Percentiles rank a stretch among this genome's conserved stretches.
phyloP scores from a whole-genome alignment of 2,329 filamentous ascomycete species.

The Sphaceloma murrayae region DNA sequence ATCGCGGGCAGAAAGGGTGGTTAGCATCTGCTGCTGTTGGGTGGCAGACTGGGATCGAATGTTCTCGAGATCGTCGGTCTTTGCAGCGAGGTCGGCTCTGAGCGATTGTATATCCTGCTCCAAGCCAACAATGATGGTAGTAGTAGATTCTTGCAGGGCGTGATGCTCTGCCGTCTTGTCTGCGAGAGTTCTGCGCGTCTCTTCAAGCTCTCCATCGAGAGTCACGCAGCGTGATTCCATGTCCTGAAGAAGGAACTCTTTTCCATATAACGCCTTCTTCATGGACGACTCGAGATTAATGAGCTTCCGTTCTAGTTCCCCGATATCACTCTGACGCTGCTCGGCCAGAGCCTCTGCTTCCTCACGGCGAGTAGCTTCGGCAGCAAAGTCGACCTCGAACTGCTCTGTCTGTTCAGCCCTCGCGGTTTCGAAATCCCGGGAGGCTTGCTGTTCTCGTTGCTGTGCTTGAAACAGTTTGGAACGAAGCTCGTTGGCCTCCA shows the following conservation, averaged over 20 bases:
- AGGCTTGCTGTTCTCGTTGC: conserved; percentile 32
- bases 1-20: conserved; percentile 26
- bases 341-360: conserved; percentile 30
- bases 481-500: conserved; percentile 40
- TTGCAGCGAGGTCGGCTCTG: conserved; percentile 12
- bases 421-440: conserved; percentile 31
- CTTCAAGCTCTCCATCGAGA: conserved; percentile 1
- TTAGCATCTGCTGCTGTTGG: conserved; percentile 17
- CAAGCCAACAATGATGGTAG: background rate
- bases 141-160: background rate
- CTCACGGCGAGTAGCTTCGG: conserved; percentile 33
- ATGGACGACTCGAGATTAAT: conserved; percentile 26
- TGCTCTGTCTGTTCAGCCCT: conserved; percentile 33
- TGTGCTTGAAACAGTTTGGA: conserved; percentile 40
- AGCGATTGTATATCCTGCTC: no score
- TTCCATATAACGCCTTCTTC: conserved; percentile 22
- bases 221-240: conserved; percentile 6
- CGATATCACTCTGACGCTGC: conserved; percentile 29
- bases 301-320: conserved; percentile 30
- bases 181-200: conserved; percentile 22
- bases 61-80: conserved; percentile 5
- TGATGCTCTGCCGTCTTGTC: conserved; percentile 3
- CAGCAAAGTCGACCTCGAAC: conserved; percentile 31
- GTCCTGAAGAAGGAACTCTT: conserved; percentile 22
- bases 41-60: background rate